These are phyloP conservation scores for Carpinus viminea DNA, from an alignment of 306 rosid genomes.

Conservation along the genomic window DNA sequence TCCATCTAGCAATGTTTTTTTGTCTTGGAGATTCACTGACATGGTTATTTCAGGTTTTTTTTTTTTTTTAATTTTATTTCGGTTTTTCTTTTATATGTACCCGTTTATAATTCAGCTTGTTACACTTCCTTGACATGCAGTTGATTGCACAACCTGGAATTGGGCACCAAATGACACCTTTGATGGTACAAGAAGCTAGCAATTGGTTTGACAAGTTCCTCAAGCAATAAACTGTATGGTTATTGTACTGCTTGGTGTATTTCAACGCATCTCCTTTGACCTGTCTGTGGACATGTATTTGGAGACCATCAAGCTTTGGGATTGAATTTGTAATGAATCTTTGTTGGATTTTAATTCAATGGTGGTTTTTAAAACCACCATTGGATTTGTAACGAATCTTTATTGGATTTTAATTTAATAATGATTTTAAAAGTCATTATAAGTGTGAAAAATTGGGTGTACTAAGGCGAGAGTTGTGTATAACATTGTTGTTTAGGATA, in stretches of 20 bases:
- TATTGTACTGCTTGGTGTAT: neutral
- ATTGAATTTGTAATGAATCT: neutral
- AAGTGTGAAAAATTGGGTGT: no score
- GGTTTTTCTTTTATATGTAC: neutral
- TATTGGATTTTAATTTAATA: no score
- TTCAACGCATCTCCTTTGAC: neutral
- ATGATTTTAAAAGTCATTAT: no score
- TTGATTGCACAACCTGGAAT: slow-evolving; percentile 57
- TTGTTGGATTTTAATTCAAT: no score
- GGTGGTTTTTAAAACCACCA: no score
- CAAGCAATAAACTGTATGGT: slow-evolving; percentile 21
- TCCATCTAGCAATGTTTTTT: neutral
- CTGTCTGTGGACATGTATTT: neutral
- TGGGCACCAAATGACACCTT: slow-evolving; percentile 53
- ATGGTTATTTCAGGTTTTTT: neutral
- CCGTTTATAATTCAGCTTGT: slow-evolving; percentile 3
- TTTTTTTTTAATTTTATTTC: neutral
- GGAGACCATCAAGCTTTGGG: neutral
- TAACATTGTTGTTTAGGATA: no score
- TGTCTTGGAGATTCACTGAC: neutral
- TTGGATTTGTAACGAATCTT: no score
- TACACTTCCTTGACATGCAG: slow-evolving; percentile 43
- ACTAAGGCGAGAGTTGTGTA: no score
- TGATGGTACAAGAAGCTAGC: slow-evolving; percentile 66
- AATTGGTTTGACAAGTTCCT: slow-evolving; percentile 78